Percentiles rank a stretch among this genome's conserved stretches.
phyloP scores from a whole-genome alignment of 2,329 filamentous ascomycete genomes.

The Macroventuria anomochaeta region DNA sequence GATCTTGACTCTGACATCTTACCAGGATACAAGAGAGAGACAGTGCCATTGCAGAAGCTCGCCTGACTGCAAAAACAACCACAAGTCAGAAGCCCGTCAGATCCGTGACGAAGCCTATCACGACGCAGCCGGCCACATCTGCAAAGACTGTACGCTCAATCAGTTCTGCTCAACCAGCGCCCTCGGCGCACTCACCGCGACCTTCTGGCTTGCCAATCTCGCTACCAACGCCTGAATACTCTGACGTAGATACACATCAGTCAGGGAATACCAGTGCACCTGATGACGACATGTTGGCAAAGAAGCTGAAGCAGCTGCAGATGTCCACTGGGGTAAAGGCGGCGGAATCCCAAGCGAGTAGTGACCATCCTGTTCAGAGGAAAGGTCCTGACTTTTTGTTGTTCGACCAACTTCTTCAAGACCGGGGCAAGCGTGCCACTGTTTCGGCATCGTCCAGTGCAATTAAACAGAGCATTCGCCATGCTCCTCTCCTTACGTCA shows the following conservation, averaged over 20 bases:
- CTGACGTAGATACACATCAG: background rate
- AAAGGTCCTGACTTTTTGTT: conserved; percentile 1
- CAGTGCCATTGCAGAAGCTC: background rate
- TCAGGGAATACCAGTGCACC: background rate
- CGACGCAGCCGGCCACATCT: background rate
- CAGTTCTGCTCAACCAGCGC: background rate
- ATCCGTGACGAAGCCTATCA: background rate
- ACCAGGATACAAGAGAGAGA: background rate
- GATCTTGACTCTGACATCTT: no score
- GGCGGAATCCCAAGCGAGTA: background rate
- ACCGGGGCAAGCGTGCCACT: background rate
- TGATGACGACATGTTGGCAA: background rate
- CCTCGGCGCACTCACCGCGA: background rate
- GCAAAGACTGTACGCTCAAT: background rate
- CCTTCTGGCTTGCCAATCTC: background rate
- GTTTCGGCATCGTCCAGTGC: background rate
- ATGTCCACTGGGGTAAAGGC: no score
- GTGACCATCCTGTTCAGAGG: background rate
- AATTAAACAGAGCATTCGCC: conserved; percentile 9
- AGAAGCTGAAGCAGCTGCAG: conserved; percentile 3
- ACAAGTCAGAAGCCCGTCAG: background rate
- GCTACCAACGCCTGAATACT: background rate
- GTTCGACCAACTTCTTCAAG: conserved; percentile 1
- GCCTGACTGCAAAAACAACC: background rate
- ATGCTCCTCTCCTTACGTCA: conserved; percentile 17